Evolutionary conservation across 1,139 yeast genomes (phyloP), one percentile per base, ranked within the genome.

Genomic region (Geotrichum australiense): DNA sequence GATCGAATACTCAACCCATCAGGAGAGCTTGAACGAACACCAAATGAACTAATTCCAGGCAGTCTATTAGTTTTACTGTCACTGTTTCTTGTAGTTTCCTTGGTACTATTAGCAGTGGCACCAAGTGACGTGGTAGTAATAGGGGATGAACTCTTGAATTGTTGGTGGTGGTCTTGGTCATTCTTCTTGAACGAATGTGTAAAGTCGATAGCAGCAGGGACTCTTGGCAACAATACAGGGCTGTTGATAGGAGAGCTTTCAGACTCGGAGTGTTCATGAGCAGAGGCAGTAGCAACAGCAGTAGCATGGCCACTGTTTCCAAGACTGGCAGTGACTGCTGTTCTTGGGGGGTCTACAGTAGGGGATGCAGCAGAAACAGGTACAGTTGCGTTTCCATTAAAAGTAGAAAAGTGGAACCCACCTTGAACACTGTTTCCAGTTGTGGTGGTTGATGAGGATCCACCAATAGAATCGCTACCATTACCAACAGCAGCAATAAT

Each of bases 151-250:
- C 14, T 11, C 12, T 21, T 22, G 31, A 25, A n/a, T 22, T 26
- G 15, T 26, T 26, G 11, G 6, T 11, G 12, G 29, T n/a, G 45
- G 29, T 24, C 54, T 7, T 23, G 25, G 21, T 14, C n/a, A 6
- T 4, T 29, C 21, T 18, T 29, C 32, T 29, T 43, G 47, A 58
- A 59, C 3, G 62, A 52, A 35, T 56, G 57, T 1, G 63, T 59
- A 41, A 59, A 59, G 35, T 59, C 63, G 40, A 59, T 57, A 7
- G 63, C 59, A 3, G 43, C 39, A n/a, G 43, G 43, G 2, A 38
- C 39, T 11, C 37, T 29, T 3, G 22, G 21, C 10, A 14, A n/a
- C n/a, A n/a, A n/a, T n/a, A n/a, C n/a, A n/a, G n/a, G n/a, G n/a
- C n/a, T n/a, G n/a, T n/a, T 16, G 10, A 30, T 15, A 6, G 30